Conservation (phyloP, 1,139 yeast species). For the Debaryomyces sp. region DNA sequence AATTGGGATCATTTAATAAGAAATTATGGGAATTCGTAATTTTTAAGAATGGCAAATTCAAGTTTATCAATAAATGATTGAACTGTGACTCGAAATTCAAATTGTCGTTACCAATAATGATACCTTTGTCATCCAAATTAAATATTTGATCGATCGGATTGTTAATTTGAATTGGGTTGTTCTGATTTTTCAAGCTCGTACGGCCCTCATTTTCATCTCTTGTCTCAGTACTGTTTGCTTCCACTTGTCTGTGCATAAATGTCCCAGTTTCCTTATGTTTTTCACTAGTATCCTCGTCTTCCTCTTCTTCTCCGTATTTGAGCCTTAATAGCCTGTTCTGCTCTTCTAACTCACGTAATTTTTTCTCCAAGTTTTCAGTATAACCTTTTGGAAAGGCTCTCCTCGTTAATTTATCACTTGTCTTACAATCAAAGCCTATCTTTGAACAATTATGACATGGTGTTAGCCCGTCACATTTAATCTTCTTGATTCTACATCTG, state of each 20-base stretch:
- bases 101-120: slow-evolving; percentile 52
- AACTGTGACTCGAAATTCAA: slow-evolving; percentile 52
- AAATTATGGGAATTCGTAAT: slow-evolving; percentile 51
- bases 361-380: slow-evolving; percentile 70
- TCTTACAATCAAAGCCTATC: slow-evolving; percentile 67
- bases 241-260: not conserved
- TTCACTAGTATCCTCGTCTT: not conserved
- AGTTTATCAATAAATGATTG: slow-evolving; percentile 47
- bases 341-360: slow-evolving; percentile 60
- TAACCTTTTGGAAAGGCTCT: slow-evolving; percentile 77
- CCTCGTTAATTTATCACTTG: slow-evolving; percentile 71
- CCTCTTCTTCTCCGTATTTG: slow-evolving; percentile 13
- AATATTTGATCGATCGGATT: slow-evolving; percentile 54
- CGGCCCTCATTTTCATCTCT: slow-evolving; percentile 1
- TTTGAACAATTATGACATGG: slow-evolving; percentile 72
- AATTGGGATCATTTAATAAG: slow-evolving; percentile 46
- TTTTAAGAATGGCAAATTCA: slow-evolving; percentile 49
- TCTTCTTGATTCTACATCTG: slow-evolving; percentile 73
- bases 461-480: slow-evolving; percentile 71
- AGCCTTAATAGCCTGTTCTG: slow-evolving; percentile 48
- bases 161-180: slow-evolving; percentile 35
- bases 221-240: not conserved
- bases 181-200: slow-evolving; percentile 11
- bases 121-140: slow-evolving; percentile 47
- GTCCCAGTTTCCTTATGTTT: not conserved